These are phyloP conservation scores for Penicillium sclerotiorum DNA, from an alignment of 2,329 filamentous ascomycete genomes.

Conservation along the genomic window DNA sequence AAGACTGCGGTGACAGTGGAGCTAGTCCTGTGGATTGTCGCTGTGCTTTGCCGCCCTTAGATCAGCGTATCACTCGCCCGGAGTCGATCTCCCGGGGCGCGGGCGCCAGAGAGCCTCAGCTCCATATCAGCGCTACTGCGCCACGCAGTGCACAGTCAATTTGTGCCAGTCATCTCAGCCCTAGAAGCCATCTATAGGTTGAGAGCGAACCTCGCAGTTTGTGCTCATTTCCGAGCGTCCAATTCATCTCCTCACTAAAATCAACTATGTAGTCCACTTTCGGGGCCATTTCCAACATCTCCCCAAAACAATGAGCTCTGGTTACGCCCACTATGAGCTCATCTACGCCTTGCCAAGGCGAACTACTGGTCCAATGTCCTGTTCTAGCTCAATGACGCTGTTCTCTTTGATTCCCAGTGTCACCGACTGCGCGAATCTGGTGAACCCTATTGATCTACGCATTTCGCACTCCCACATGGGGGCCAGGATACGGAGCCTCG, in stretches of 20 bases:
- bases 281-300: background rate
- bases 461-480: background rate
- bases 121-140: slow-evolving; percentile 8
- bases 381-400: slow-evolving; percentile 16
- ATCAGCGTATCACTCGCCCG: slow-evolving; percentile 19
- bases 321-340: background rate
- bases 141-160: slow-evolving; percentile 3
- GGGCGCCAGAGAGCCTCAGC: slow-evolving; percentile 5
- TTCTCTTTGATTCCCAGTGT: slow-evolving; percentile 20
- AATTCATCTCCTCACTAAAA: background rate
- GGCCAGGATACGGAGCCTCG: slow-evolving; percentile 3
- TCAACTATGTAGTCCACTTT: background rate
- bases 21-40: slow-evolving; percentile 12
- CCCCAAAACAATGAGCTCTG: background rate
- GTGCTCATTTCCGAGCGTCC: slow-evolving; percentile 4
- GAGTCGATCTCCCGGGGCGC: slow-evolving; percentile 18
- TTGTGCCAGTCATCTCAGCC: slow-evolving; percentile 6
- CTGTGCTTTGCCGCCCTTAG: slow-evolving; percentile 30
- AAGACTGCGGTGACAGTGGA: background rate
- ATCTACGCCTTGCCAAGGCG: background rate
- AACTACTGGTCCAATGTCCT: slow-evolving; percentile 2
- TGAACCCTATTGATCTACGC: slow-evolving; percentile 8
- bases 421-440: slow-evolving; percentile 32
- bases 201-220: too few species aligned
- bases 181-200: slow-evolving; percentile 24